Base-by-base conservation (phyloP, 176 grass and related monocot species). In the Aegilops tauschii region DNA sequence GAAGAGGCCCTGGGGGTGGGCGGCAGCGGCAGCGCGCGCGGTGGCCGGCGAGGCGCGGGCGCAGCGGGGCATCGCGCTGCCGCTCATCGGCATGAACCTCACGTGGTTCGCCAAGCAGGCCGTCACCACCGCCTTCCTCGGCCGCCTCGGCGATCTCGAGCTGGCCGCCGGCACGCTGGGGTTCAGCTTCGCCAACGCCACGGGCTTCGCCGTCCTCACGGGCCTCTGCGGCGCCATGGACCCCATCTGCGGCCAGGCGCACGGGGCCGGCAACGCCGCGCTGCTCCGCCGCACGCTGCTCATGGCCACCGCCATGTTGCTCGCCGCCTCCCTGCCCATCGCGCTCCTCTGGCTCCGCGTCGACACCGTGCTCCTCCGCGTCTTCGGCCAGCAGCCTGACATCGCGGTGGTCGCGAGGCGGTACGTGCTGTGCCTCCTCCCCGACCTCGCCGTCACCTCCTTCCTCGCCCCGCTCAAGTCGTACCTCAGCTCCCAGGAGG, bases 191-290 rank as follows among this genome's bases (percentile, higher is more conserved):
- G 93, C 92, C 25, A 98, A 98, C 13, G 90, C 93, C 32, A 98
- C 96, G 0, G 96, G 96, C 17, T 98, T 98, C 82, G 91, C 96
- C 4, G 90, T 98, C 5, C 88, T 98, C 14, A 92, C 50, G 1
- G 96, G 96, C 0, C 93, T 98, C 9, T 94, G 93, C 61, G 84
- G 84, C 56, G 96, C 93, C 86, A 98, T 95, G 96, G 96, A 98
- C 29, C 92, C 96, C 31, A 90, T 98, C 79, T 98, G 96, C 50
- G 96, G 96, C 8, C 96, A 98, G 87, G 96, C 96, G n/a, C 89
- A 90, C 77, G 96, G 96, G 11, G 96, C 96, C 64, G 31, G 74
- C 12, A 98, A 98, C 92, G 80, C 14, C 9, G 63, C 54, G 28
- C 96, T 98, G 37, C 87, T 98, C 37, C 93, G 80, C 56, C 73